Evolutionary conservation across 441 rosid species (phyloP).

Genomic region (Flueggea neowawraea): DNA sequence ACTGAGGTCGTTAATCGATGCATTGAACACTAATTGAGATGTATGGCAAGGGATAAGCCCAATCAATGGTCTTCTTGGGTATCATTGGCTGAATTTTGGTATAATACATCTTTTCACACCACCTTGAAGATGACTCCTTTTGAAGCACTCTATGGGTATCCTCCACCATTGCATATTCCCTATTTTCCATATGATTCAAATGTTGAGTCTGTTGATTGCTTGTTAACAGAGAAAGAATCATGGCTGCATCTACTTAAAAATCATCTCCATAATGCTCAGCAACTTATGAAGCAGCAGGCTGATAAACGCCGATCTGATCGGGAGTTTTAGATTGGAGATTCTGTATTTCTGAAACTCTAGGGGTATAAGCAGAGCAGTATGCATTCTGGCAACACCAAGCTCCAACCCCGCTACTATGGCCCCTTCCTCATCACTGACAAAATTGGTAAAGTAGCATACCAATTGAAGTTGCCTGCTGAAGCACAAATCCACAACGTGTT

Average conservation of each 20-base stretch:
- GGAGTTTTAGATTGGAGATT: background rate
- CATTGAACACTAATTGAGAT: background rate
- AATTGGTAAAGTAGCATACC: background rate
- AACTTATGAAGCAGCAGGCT: background rate
- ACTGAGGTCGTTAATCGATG: background rate
- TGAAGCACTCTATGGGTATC: background rate
- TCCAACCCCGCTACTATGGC: background rate
- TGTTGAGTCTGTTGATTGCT: background rate
- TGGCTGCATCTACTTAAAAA: background rate
- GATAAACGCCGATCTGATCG: background rate
- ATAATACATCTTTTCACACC: background rate
- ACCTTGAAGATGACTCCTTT: background rate
- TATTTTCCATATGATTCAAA: background rate
- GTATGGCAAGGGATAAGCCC: background rate
- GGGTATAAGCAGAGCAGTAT: background rate
- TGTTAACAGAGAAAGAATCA: background rate
- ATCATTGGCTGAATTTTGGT: background rate
- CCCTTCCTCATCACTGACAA: background rate
- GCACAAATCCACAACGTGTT: background rate
- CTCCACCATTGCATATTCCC: background rate
- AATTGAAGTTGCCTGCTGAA: background rate
- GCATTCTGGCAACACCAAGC: too few relatives aligned
- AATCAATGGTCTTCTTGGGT: background rate
- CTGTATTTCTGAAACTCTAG: background rate
- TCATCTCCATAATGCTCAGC: background rate